A percentile compares a stretch with the other conserved stretches of the same genome.
phyloP scores from a whole-genome alignment of 495 filamentous ascomycete genomes.

The Penicillium ucsense region DNA sequence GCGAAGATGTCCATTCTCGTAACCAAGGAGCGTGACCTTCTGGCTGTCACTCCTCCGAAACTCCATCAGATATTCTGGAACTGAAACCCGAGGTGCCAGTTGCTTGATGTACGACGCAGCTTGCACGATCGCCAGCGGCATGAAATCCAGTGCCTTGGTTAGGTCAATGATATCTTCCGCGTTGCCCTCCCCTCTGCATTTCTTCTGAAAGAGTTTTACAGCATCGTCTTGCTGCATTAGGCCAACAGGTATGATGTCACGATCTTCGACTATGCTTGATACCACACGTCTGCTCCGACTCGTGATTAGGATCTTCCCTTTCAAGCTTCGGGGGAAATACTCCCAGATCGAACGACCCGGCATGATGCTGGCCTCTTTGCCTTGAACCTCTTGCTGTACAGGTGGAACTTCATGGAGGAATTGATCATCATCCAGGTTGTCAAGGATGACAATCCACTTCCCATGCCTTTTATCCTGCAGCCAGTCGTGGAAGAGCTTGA shows the following conservation, averaged over 20 bases:
- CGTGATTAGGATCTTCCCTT: constrained; percentile 24
- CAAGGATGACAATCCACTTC: constrained; percentile 5
- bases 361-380: constrained; percentile 3
- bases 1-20: background rate
- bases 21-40: background rate
- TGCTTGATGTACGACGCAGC: constrained; percentile 36
- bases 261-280: constrained; percentile 16
- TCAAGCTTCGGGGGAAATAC: background rate
- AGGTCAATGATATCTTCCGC: constrained; percentile 11
- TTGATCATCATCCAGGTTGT: constrained; percentile 8
- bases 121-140: constrained; percentile 43
- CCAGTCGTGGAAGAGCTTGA: constrained; percentile 30
- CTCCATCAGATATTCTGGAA: constrained; percentile 1
- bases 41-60: constrained; percentile 12
- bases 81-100: background rate
- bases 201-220: constrained; percentile 28
- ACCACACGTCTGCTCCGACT: constrained; percentile 19
- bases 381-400: background rate
- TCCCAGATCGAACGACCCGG: background rate
- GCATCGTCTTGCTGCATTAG: constrained; percentile 24
- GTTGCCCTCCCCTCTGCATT: constrained; percentile 9
- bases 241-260: constrained; percentile 28
- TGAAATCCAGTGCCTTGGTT: constrained; percentile 26
- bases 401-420: constrained; percentile 14
- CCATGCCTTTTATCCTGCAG: constrained; percentile 21